Base-by-base conservation (phyloP, 2,329 filamentous ascomycete genomes). In the Ophiostoma perfectum region DNA sequence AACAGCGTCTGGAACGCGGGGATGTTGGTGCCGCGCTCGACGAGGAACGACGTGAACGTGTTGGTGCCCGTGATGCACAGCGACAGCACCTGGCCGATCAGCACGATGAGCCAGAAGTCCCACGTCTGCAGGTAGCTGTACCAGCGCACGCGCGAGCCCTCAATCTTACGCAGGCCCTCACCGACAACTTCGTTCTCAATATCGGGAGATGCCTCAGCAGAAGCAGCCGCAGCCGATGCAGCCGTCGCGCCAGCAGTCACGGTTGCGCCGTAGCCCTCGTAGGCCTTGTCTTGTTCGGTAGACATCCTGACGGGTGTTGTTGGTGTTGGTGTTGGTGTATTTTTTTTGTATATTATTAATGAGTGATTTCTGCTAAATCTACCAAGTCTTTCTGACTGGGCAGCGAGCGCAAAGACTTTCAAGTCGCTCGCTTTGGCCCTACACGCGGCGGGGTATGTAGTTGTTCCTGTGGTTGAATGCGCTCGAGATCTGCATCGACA, bases 1-100 rank as follows among this genome's bases (percentile, higher is more conserved):
- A 97, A 96, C 75, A 98, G 86, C 42, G 91, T 92, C 81, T 99
- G 95, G 81, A 98, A 97, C 68, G 95, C 92, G 7, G 95, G 95
- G 73, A 98, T 96, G 70, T 86, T 92, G 72, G 90, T 93, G 65
- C 88, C 85, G 5, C 80, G 78, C 9, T 77, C 74, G 69, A 83
- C 83, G 42, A 99, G 87, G 68, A 97, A 86, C 39, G 85, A 86
- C 49, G 90, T 91, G 76, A 98, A 92, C 64, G 95, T 98, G 82
- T 96, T 97, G 66, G 93, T 97, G 42, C 87, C 88, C 0, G 93
- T 97, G 79, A 96, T 95, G 81, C 92, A 93, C 70, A 99, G 86
- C 4, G 93, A 88, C 62, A 97, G 87, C 66, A 93, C 78, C 83
- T 97, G 93, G 70, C 93, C 93, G 70, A 98, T 80, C 65, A 87